Conservation (phyloP, 2,329 filamentous ascomycete genomes). For the Calonectria multiphialidica region DNA sequence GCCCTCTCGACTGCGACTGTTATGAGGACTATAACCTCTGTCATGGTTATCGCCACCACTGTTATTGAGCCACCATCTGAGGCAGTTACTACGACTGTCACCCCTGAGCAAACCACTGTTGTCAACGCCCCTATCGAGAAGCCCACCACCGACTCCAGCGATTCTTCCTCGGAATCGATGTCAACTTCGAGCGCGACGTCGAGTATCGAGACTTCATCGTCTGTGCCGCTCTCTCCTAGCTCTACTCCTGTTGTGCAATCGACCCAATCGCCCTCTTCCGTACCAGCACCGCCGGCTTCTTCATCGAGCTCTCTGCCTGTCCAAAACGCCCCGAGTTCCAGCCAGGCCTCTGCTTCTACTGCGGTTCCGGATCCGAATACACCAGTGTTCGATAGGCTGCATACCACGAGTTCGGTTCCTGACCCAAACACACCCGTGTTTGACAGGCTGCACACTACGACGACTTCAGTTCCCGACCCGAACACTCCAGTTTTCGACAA, state of each 20-base stretch:
- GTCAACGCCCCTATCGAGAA: not conserved
- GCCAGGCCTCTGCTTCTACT: not conserved
- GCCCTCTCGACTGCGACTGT: constrained; percentile 26
- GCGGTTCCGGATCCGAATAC: not conserved
- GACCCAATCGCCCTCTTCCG: not conserved
- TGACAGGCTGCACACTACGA: not conserved
- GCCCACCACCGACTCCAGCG: constrained; percentile 13
- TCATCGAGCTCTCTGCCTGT: not conserved
- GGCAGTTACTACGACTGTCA: constrained; percentile 2
- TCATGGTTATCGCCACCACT: constrained; percentile 16
- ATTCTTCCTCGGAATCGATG: not conserved
- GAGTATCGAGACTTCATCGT: not conserved
- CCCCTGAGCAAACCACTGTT: not conserved
- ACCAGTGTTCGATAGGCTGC: not conserved
- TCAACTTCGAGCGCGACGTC: not conserved
- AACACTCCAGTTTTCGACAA: constrained; percentile 16
- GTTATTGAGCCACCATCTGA: constrained; percentile 8
- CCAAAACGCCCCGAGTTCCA: not conserved
- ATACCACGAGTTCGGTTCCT: not conserved
- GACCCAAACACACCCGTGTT: not conserved
- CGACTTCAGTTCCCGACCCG: not conserved
- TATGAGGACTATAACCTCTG: constrained; percentile 26
- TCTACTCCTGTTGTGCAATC: not conserved
- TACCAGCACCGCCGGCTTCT: constrained; percentile 26
- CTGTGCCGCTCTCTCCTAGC: not conserved